A percentile compares a stretch with the other conserved stretches of the same genome.
Conservation (phyloP, 768 basidiomycete genomes). For the Podaxis mareebaensis region DNA sequence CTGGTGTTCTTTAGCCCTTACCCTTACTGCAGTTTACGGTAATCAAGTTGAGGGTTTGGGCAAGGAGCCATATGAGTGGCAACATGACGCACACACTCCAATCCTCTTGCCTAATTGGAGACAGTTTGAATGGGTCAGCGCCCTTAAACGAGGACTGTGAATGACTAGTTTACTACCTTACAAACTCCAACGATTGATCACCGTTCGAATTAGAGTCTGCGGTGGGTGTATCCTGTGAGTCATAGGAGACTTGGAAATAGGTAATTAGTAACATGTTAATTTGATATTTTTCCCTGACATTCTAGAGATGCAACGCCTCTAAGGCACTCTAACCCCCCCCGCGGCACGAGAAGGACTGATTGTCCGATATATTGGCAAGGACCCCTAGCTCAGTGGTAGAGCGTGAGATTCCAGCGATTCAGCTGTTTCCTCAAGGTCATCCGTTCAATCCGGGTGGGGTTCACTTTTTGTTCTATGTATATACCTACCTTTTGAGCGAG, state of each 20-base stretch:
- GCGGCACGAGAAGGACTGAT: too few relatives aligned
- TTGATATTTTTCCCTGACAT: too few relatives aligned
- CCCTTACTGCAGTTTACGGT: background rate
- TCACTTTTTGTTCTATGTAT: constrained; percentile 20
- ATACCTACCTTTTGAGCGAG: background rate
- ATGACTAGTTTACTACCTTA: too few relatives aligned
- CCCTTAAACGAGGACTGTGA: too few relatives aligned
- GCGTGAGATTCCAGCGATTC: constrained; percentile 35
- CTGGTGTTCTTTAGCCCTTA: background rate
- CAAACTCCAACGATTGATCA: too few relatives aligned
- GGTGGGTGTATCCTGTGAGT: too few relatives aligned
- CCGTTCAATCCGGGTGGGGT: constrained; percentile 48
- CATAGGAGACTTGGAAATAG: too few relatives aligned
- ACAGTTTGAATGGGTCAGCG: background rate
- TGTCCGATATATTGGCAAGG: background rate
- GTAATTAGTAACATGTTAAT: too few relatives aligned
- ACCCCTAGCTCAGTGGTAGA: constrained; percentile 43
- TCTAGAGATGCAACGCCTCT: too few relatives aligned
- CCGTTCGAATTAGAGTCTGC: too few relatives aligned
- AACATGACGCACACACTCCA: background rate
- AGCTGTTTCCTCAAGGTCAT: constrained; percentile 45
- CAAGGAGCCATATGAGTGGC: background rate
- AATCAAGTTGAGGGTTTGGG: background rate
- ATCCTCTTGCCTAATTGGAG: background rate
- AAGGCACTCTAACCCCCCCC: too few relatives aligned